Conservation (phyloP, 768 basidiomycete species). For the Amanita polypyramis region DNA sequence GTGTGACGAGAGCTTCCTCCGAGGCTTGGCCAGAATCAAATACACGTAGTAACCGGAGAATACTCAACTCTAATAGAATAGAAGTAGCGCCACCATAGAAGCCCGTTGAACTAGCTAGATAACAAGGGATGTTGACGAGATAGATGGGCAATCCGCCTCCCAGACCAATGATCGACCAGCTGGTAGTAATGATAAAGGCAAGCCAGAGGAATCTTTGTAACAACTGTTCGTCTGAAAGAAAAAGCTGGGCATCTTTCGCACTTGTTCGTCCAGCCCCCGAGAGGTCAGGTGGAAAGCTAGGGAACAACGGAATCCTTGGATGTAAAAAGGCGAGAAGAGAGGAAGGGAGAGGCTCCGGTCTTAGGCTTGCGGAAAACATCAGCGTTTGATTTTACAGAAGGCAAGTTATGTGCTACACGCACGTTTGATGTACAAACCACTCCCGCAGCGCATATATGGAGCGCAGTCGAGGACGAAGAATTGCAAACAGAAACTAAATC, state of each 20-base stretch:
- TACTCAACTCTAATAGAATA: constrained; percentile 62
- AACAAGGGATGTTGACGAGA: constrained; percentile 59
- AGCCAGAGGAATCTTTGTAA: constrained; percentile 63
- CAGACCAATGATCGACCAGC: constrained; percentile 61
- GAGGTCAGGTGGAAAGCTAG: constrained; percentile 44
- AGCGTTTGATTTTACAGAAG: neutral
- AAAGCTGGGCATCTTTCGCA: constrained; percentile 40
- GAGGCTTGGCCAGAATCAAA: constrained; percentile 34
- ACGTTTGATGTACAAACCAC: constrained; percentile 71
- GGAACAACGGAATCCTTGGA: constrained; percentile 59
- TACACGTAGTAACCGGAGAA: constrained; percentile 62
- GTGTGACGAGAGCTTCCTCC: constrained; percentile 18
- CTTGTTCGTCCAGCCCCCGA: constrained; percentile 42
- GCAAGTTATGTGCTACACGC: constrained; percentile 19
- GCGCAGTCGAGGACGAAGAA: constrained; percentile 57
- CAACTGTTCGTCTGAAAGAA: constrained; percentile 70
- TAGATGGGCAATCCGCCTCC: constrained; percentile 68
- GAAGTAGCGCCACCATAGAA: constrained; percentile 51
- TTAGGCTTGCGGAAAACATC: constrained; percentile 30
- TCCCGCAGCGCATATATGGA: constrained; percentile 65
- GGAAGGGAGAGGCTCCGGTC: constrained; percentile 50
- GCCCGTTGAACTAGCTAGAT: constrained; percentile 32
- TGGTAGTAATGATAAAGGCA: constrained; percentile 48
- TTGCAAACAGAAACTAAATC: constrained; percentile 51
- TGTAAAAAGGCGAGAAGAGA: constrained; percentile 59